These are phyloP conservation scores for Logfia minima DNA, from an alignment of 129 eudicot species.

Conservation along the genomic window DNA sequence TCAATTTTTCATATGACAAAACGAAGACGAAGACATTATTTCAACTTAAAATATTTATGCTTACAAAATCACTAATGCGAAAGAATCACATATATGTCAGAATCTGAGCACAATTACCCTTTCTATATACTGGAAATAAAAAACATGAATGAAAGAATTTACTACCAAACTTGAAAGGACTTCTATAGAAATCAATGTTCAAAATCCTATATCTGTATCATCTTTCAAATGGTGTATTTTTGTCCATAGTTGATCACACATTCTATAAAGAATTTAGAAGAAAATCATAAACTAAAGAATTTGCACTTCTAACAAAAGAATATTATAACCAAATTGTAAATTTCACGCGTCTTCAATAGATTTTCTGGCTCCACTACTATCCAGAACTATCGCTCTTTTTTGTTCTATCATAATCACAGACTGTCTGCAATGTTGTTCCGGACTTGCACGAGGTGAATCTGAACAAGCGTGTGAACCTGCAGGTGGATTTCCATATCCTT, in stretches of 20 bases:
- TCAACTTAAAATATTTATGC: too few relatives aligned
- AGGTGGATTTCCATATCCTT: constrained; percentile 40
- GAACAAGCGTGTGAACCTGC: background rate
- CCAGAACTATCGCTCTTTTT: background rate
- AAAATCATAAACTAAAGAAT: constrained; percentile 11
- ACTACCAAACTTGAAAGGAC: constrained; percentile 1
- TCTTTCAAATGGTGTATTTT: background rate
- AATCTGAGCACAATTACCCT: background rate
- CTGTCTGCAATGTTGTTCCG: constrained; percentile 12
- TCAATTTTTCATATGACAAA: too few relatives aligned
- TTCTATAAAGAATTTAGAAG: background rate
- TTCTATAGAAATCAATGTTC: constrained; percentile 16
- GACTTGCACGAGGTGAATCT: constrained; percentile 8
- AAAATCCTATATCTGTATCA: background rate
- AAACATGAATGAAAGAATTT: constrained; percentile 3
- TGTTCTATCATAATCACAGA: constrained; percentile 18
- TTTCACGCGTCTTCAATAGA: background rate
- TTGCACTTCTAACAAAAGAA: constrained; percentile 13
- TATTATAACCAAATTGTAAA: background rate
- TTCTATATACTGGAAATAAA: background rate
- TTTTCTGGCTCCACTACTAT: constrained; percentile 6
- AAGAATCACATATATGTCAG: background rate
- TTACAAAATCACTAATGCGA: background rate
- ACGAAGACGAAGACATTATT: too few relatives aligned
- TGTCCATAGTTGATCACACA: background rate